These are phyloP conservation scores for Cardiospermum halicacabum DNA, from an alignment of 345 rosid species.

Conservation along the genomic window DNA sequence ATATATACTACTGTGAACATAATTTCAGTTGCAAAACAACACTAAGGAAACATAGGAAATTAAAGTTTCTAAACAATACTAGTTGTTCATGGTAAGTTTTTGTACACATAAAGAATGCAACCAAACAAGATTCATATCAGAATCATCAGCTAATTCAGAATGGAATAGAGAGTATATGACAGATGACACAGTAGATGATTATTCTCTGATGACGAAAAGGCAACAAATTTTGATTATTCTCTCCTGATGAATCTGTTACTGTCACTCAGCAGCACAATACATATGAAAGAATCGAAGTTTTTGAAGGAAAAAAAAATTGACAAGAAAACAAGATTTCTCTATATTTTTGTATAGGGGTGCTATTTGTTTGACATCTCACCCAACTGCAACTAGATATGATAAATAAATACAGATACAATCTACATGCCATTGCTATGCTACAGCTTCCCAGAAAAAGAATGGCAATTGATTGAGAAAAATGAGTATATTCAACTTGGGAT, in stretches of 20 bases:
- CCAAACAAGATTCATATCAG: not conserved
- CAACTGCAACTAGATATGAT: constrained; percentile 19
- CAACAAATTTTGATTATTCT: not conserved
- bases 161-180: not conserved
- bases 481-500: not conserved
- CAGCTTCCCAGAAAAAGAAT: constrained; percentile 29
- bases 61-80: not conserved
- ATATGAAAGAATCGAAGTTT: constrained; percentile 10
- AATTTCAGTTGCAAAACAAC: no score
- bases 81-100: not conserved
- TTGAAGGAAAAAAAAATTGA: not conserved
- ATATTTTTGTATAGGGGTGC: no score
- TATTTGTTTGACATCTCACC: constrained; percentile 16
- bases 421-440: constrained; percentile 21
- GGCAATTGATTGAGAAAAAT: constrained; percentile 14
- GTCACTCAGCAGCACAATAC: not conserved
- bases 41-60: not conserved
- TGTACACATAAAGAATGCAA: not conserved
- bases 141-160: not conserved
- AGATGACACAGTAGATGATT: not conserved
- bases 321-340: not conserved
- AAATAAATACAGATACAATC: constrained; percentile 12
- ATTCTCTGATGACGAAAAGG: not conserved
- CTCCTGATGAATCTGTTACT: not conserved
- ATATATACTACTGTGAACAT: no score